Conservation (phyloP, 1,284 basidiomycete genomes). For the Cryptococcus sp. region DNA sequence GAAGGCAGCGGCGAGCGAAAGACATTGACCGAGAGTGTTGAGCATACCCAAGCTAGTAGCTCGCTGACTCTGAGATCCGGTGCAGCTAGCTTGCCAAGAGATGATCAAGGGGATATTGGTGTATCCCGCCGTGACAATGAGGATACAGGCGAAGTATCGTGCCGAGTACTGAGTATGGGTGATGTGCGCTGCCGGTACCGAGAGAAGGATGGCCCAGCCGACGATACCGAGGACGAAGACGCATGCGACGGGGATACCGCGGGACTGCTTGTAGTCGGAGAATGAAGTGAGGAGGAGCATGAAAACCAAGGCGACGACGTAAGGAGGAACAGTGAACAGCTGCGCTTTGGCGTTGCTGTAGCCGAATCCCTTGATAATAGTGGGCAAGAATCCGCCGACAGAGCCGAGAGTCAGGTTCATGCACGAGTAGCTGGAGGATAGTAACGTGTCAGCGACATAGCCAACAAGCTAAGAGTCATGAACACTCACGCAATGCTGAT, state of each 20-base stretch:
- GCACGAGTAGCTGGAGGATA: conserved; percentile 67
- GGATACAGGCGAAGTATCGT: conserved; percentile 53
- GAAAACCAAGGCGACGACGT: conserved; percentile 68
- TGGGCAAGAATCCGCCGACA: conserved; percentile 80
- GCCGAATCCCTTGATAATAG: conserved; percentile 63
- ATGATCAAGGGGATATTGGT: conserved; percentile 48
- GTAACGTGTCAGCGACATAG: conserved; percentile 57
- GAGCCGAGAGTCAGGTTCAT: conserved; percentile 76
- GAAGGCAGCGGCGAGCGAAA: conserved; percentile 54
- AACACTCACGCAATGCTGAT: conserved; percentile 66
- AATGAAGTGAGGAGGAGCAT: conserved; percentile 64
- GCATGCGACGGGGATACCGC: conserved; percentile 56
- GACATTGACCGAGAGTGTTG: conserved; percentile 55
- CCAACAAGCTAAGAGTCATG: neutral
- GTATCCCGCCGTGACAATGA: conserved; percentile 52
- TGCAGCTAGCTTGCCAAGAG: conserved; percentile 50
- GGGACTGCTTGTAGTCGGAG: conserved; percentile 71
- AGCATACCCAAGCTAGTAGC: conserved; percentile 55
- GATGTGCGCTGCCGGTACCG: conserved; percentile 37
- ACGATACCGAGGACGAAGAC: conserved; percentile 52
- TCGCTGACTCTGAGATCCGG: conserved; percentile 49
- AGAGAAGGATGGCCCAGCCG: conserved; percentile 53
- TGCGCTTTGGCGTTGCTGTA: conserved; percentile 56
- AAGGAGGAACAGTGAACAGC: conserved; percentile 75
- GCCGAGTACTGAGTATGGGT: conserved; percentile 37